These are phyloP conservation scores for Umbelopsis ramanniana DNA, from an alignment of 192 early-diverging fungal species.

Conservation along the genomic window DNA sequence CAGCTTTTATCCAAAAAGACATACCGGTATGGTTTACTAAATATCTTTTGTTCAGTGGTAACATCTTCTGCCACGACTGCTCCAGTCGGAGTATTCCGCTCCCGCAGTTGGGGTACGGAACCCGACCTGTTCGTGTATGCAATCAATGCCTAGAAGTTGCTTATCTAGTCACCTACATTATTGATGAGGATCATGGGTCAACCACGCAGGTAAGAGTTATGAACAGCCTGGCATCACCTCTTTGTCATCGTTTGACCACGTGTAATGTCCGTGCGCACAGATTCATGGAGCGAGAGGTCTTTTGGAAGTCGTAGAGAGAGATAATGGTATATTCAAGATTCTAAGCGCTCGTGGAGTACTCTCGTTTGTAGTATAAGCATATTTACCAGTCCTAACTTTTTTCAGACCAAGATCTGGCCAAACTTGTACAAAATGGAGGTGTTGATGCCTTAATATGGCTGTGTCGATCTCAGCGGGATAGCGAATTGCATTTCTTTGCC, in stretches of 20 bases:
- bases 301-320: conserved; percentile 52
- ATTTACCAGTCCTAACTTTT: background rate
- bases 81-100: conserved; percentile 54
- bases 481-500: conserved; percentile 49
- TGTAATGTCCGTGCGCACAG: conserved; percentile 26
- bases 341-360: background rate
- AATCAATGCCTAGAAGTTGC: conserved; percentile 60
- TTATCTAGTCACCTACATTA: conserved; percentile 57
- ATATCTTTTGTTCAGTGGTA: conserved; percentile 44
- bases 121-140: conserved; percentile 58
- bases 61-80: conserved; percentile 61
- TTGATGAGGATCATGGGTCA: conserved; percentile 55
- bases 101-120: conserved; percentile 56
- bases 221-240: background rate
- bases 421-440: conserved; percentile 54
- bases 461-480: conserved; percentile 41
- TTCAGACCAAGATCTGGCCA: conserved; percentile 49
- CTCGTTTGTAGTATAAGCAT: background rate
- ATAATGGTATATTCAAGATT: conserved; percentile 46
- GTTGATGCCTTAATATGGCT: conserved; percentile 59
- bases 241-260: conserved; percentile 15
- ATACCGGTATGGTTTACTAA: background rate
- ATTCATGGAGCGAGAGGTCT: conserved; percentile 56
- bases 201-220: conserved; percentile 50
- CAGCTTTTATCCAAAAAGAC: no score